These are phyloP conservation scores for Fimicolochytrium jonesii DNA, from an alignment of 192 early-diverging fungal genomes.

Conservation along the genomic window DNA sequence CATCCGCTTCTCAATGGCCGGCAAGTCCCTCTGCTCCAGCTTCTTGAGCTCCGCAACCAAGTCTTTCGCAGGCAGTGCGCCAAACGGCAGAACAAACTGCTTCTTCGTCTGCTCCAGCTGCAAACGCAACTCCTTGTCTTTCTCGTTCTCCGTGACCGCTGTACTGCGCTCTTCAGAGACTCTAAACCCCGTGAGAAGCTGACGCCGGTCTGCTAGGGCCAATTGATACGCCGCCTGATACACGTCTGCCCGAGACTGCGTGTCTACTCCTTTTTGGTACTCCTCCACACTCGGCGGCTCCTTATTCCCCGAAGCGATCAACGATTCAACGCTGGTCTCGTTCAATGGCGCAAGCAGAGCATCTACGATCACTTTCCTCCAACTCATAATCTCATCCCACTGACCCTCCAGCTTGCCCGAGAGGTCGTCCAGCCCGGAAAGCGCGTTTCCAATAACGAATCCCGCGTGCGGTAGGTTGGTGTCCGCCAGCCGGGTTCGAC, in stretches of 20 bases:
- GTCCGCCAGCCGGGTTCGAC: too few relatives aligned
- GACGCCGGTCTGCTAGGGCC: slow-evolving; percentile 26
- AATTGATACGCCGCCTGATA: slow-evolving; percentile 25
- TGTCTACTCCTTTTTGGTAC: slow-evolving; percentile 21
- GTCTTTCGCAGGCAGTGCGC: neutral
- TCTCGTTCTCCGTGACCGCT: neutral
- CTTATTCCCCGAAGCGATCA: too few relatives aligned
- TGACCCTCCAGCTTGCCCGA: slow-evolving; percentile 13
- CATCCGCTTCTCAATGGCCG: slow-evolving; percentile 18
- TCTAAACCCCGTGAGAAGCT: slow-evolving; percentile 27
- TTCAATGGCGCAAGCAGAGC: too few relatives aligned
- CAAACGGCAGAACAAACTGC: neutral
- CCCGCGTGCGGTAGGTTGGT: neutral
- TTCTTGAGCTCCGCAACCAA: slow-evolving; percentile 23
- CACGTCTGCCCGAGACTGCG: neutral
- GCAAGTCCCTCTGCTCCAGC: neutral
- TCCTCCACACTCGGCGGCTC: slow-evolving; percentile 30
- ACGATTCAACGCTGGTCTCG: too few relatives aligned
- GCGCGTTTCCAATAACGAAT: neutral
- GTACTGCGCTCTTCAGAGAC: neutral
- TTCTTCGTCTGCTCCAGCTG: neutral
- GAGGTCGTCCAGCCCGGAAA: neutral
- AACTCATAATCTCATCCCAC: slow-evolving; percentile 13
- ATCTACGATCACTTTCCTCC: slow-evolving; percentile 26
- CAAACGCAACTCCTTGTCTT: slow-evolving; percentile 1